These are phyloP conservation scores for Fusarium protoensiforme DNA, from an alignment of 2,329 filamentous ascomycete species.

Conservation along the genomic window DNA sequence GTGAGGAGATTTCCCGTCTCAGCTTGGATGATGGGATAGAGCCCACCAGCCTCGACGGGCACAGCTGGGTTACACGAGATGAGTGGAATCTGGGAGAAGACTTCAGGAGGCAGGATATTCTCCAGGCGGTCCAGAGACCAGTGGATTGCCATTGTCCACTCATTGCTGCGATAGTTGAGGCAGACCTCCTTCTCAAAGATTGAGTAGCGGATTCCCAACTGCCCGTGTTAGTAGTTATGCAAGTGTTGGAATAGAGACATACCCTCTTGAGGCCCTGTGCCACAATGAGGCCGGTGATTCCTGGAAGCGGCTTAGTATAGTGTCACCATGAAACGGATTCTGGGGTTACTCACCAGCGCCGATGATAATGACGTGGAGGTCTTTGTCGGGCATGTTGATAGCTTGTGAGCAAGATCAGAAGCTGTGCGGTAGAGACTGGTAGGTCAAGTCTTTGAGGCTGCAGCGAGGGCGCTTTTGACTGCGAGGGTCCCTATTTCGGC, in stretches of 20 bases:
- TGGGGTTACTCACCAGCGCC: conserved; percentile 22
- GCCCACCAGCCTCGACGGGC: conserved; percentile 28
- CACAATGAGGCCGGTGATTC: conserved; percentile 33
- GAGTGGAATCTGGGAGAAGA: conserved; percentile 26
- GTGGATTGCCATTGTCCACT: conserved; percentile 40
- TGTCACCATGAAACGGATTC: background rate
- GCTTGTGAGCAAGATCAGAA: background rate
- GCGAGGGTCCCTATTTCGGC: background rate
- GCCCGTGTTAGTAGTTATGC: background rate
- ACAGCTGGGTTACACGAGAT: conserved; percentile 38
- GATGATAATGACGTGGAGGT: conserved; percentile 32
- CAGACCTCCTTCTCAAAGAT: conserved; percentile 34
- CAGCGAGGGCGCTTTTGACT: background rate
- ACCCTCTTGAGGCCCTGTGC: conserved; percentile 33
- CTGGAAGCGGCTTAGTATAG: background rate
- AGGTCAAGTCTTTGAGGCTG: background rate
- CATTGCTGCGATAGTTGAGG: conserved; percentile 39
- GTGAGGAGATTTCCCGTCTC: conserved; percentile 31
- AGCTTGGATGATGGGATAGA: conserved; percentile 38
- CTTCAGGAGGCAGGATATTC: conserved; percentile 23
- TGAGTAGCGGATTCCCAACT: conserved; percentile 28
- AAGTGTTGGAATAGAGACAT: background rate
- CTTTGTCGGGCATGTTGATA: conserved; percentile 20
- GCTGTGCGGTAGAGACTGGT: background rate
- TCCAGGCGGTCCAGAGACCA: conserved; percentile 32